Evolutionary conservation across 352 stramenopile species (phyloP).

Genomic region (Phytophthora citricola): DNA sequence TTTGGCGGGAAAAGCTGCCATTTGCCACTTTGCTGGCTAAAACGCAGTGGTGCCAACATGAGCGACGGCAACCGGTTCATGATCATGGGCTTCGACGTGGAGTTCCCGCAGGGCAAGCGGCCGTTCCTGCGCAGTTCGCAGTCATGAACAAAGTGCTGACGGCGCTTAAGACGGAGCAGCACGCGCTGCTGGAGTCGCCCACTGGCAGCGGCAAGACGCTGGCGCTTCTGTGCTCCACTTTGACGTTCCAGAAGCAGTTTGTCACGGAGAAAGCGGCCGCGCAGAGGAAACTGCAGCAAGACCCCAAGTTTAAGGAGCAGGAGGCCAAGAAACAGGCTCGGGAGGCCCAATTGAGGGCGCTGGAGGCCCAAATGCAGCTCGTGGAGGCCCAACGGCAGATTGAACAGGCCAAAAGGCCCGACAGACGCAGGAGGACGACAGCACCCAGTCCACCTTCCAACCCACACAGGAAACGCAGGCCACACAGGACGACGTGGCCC

Average conservation of each 20-base stretch:
- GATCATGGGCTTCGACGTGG: conserved; percentile 89
- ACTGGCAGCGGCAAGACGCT: conserved; percentile 89
- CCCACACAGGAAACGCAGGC: conserved; percentile 12
- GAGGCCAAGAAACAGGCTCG: conserved; percentile 30
- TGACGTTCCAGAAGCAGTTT: conserved; percentile 81
- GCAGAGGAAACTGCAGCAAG: conserved; percentile 14
- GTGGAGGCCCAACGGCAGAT: conserved; percentile 35
- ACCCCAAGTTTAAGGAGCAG: conserved; percentile 5
- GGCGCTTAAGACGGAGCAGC: conserved; percentile 80
- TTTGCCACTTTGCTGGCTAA: background rate
- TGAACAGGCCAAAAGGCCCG: conserved; percentile 23
- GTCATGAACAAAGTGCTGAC: conserved; percentile 90
- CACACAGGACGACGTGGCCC: conserved; percentile 25
- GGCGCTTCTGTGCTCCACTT: conserved; percentile 80
- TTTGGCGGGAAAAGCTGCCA: conserved; percentile 3
- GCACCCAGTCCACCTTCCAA: conserved; percentile 13
- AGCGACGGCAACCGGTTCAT: conserved; percentile 37
- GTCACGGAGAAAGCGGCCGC: conserved; percentile 42
- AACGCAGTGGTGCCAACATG: background rate
- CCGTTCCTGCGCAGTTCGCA: conserved; percentile 85
- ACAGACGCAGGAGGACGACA: background rate
- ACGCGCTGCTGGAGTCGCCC: conserved; percentile 86
- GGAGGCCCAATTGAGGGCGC: conserved; percentile 17
- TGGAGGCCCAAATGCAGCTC: conserved; percentile 31
- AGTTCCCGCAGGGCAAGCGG: conserved; percentile 79